Evolutionary conservation across 208 protist species (phyloP).

Genomic region (Leishmania mexicana): DNA sequence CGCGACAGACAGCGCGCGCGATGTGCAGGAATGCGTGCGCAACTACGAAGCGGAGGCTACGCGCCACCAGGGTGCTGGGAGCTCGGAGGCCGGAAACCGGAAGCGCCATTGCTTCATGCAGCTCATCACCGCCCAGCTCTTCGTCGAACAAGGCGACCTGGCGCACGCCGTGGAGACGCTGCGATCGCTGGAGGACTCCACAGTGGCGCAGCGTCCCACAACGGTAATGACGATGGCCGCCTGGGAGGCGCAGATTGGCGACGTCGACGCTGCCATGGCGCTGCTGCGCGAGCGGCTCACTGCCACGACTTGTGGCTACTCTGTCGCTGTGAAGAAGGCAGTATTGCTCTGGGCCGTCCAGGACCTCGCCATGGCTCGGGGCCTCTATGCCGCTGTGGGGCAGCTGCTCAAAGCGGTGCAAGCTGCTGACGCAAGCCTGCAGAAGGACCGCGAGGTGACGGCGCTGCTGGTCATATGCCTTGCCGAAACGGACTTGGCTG

Average conservation of each 20-base stretch:
- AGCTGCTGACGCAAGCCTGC: constrained; percentile 30
- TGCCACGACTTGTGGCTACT: neutral
- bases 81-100: constrained; percentile 5
- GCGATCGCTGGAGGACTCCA: constrained; percentile 31
- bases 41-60: constrained; percentile 22
- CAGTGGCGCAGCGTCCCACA: constrained; percentile 41
- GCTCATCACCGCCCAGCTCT: constrained; percentile 75
- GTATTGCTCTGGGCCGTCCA: constrained; percentile 72
- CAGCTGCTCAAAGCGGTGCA: constrained; percentile 48
- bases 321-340: constrained; percentile 28
- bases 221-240: constrained; percentile 55
- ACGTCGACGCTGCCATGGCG: constrained; percentile 32
- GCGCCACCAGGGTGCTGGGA: constrained; percentile 9
- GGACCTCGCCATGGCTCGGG: constrained; percentile 39
- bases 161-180: constrained; percentile 48
- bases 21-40: constrained; percentile 35
- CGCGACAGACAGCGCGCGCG: constrained; percentile 11
- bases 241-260: constrained; percentile 62
- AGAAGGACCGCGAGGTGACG: constrained; percentile 40
- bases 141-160: constrained; percentile 77
- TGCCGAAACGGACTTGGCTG: constrained; percentile 55
- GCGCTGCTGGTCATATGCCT: constrained; percentile 66
- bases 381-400: constrained; percentile 46
- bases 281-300: constrained; percentile 42
- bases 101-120: constrained; percentile 35